Conservation (phyloP, 225 moss, liverwort and hornwort genomes). For the Marchantia paleacea region DNA sequence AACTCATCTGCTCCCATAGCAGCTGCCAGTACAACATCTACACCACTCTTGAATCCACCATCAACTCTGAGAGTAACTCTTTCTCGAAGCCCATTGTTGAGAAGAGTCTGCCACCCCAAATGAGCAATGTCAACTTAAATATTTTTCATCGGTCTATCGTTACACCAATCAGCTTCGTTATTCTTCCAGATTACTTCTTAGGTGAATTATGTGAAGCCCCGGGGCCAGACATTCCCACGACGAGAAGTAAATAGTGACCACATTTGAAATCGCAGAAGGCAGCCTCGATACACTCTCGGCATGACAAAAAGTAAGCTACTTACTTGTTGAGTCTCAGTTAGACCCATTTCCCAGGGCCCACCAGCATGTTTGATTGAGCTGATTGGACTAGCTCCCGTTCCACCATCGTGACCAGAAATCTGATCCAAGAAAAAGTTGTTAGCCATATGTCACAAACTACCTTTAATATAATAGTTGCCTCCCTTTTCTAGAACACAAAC, state of each 20-base stretch:
- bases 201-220: too few relatives aligned
- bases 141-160: too few relatives aligned
- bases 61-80: conserved; percentile 86
- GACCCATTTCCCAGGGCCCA: conserved; percentile 97
- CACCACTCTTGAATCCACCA: conserved; percentile 97
- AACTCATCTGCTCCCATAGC: conserved; percentile 94
- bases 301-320: neutral
- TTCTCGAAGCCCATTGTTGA: conserved; percentile 85
- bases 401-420: conserved; percentile 99
- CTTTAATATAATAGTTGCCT: too few relatives aligned
- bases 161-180: too few relatives aligned
- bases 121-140: too few relatives aligned
- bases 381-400: conserved; percentile 98
- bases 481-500: too few relatives aligned
- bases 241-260: too few relatives aligned
- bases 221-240: neutral
- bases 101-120: conserved; percentile 48
- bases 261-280: neutral
- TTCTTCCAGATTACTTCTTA: too few relatives aligned
- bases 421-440: conserved; percentile 12
- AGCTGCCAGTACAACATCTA: conserved; percentile 91
- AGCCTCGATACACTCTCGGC: neutral
- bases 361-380: conserved; percentile 99
- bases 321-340: conserved; percentile 96
- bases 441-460: too few relatives aligned